Conservation (phyloP, 1,284 basidiomycete species). For the Cystobasidium sp. region DNA sequence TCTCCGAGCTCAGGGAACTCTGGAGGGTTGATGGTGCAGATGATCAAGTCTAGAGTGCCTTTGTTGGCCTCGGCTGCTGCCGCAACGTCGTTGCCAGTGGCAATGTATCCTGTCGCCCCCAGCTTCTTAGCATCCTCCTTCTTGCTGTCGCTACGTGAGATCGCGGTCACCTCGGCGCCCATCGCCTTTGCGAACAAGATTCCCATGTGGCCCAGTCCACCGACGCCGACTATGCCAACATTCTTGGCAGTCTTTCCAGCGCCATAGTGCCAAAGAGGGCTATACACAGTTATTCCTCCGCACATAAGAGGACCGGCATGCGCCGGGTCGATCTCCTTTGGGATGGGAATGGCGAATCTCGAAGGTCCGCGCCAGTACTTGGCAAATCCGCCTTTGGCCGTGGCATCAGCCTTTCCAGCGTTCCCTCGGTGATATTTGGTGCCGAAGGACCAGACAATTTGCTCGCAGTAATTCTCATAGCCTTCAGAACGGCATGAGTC, state of each 20-base stretch:
- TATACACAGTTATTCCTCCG: conserved; percentile 57
- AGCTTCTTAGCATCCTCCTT: conserved; percentile 58
- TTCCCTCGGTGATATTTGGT: background rate
- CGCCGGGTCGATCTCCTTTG: conserved; percentile 56
- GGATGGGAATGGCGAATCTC: conserved; percentile 57
- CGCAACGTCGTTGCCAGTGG: conserved; percentile 50
- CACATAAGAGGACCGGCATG: conserved; percentile 59
- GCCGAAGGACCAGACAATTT: background rate
- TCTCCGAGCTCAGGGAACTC: conserved; percentile 57
- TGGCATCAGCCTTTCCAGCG: background rate
- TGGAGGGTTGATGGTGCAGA: conserved; percentile 58
- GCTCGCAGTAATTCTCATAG: conserved; percentile 4
- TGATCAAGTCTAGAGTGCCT: conserved; percentile 59
- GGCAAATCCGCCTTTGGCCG: conserved; percentile 53
- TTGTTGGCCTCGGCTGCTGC: conserved; percentile 49
- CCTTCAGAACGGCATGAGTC: background rate
- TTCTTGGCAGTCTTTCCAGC: conserved; percentile 60
- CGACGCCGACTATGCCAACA: conserved; percentile 59
- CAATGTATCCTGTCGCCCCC: conserved; percentile 59
- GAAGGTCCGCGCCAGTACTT: conserved; percentile 58
- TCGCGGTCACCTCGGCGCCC: conserved; percentile 59
- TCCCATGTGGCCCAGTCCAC: conserved; percentile 57
- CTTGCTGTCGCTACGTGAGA: conserved; percentile 59
- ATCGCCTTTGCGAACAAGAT: conserved; percentile 56
- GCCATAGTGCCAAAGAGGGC: conserved; percentile 58